phyloP scores from a whole-genome alignment of 352 stramenopile species.

The Phytophthora boehmeriae region DNA sequence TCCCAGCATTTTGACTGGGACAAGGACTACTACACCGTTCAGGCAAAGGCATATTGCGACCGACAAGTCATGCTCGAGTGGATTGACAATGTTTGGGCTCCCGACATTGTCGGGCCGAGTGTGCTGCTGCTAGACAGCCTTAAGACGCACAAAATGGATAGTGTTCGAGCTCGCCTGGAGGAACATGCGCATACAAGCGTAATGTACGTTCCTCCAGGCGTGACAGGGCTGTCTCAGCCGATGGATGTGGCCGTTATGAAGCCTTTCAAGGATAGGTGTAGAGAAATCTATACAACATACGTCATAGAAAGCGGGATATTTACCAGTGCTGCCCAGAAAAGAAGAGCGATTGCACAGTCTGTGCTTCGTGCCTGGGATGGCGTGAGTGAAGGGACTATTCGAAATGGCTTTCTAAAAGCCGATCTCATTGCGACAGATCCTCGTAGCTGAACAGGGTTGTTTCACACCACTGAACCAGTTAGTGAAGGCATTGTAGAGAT shows the following conservation, averaged over 20 bases:
- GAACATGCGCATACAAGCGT: slow-evolving; percentile 4
- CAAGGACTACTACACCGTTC: slow-evolving; percentile 2
- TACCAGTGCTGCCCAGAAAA: too few species aligned
- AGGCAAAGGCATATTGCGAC: slow-evolving; percentile 10
- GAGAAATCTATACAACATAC: too few species aligned
- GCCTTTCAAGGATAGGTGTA: too few species aligned
- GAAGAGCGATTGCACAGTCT: too few species aligned
- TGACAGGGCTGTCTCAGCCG: slow-evolving; percentile 1
- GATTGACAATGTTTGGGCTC: slow-evolving; percentile 11
- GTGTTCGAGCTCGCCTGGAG: slow-evolving; percentile 3
- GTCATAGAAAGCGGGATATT: too few species aligned
- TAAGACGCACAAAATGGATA: slow-evolving; percentile 11
- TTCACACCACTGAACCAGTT: too few species aligned
- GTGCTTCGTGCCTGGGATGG: too few species aligned
- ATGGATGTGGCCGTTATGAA: slow-evolving; percentile 7
- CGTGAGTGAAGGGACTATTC: too few species aligned
- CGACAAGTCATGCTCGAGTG: slow-evolving; percentile 4
- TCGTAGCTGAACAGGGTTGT: too few species aligned
- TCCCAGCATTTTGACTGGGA: background rate
- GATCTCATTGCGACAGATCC: too few species aligned
- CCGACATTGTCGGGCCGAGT: slow-evolving; percentile 4
- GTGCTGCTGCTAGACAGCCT: slow-evolving; percentile 1
- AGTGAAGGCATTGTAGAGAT: too few species aligned
- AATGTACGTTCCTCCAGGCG: slow-evolving; percentile 1
- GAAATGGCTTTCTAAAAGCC: too few species aligned